phyloP scores from a whole-genome alignment of 2,329 filamentous ascomycete genomes.

The Fusarium abutilonis region DNA sequence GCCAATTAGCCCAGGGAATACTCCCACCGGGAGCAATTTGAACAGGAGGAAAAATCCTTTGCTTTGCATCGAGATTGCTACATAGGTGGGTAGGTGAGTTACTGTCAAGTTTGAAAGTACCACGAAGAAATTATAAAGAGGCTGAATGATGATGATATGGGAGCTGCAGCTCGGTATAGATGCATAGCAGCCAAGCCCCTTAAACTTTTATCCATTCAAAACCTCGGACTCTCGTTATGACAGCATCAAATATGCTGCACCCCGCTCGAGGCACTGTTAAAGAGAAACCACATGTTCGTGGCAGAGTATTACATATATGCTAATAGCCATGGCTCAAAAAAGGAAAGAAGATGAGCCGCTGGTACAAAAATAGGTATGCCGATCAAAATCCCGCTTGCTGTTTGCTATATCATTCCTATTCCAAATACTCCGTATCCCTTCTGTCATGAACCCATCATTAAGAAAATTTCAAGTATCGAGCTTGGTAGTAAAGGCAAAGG shows the following conservation, averaged over 20 bases:
- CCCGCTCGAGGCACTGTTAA: background rate
- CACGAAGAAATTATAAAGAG: too few relatives aligned
- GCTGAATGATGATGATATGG: background rate
- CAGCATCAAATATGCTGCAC: background rate
- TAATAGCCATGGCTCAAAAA: conserved; percentile 14
- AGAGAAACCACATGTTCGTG: background rate
- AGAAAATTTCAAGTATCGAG: conserved; percentile 11
- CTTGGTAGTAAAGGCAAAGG: conserved; percentile 2
- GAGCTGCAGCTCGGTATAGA: too few relatives aligned
- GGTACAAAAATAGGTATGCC: conserved; percentile 24
- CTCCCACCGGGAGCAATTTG: background rate
- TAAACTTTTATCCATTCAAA: background rate
- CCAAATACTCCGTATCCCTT: conserved; percentile 27
- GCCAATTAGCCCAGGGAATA: background rate
- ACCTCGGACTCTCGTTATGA: background rate
- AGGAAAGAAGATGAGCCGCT: conserved; percentile 27
- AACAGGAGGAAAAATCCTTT: background rate
- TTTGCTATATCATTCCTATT: conserved; percentile 5
- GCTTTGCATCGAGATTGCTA: too few relatives aligned
- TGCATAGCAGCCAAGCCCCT: background rate
- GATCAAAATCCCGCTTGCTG: conserved; percentile 19
- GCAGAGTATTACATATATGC: conserved; percentile 20
- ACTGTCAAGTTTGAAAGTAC: too few relatives aligned
- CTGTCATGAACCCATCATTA: conserved; percentile 15
- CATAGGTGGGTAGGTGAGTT: too few relatives aligned